Evolutionary conservation across 1,284 basidiomycete genomes (phyloP), one percentile per base, ranked within the genome.

Genomic region (Marasmius fiardii): DNA sequence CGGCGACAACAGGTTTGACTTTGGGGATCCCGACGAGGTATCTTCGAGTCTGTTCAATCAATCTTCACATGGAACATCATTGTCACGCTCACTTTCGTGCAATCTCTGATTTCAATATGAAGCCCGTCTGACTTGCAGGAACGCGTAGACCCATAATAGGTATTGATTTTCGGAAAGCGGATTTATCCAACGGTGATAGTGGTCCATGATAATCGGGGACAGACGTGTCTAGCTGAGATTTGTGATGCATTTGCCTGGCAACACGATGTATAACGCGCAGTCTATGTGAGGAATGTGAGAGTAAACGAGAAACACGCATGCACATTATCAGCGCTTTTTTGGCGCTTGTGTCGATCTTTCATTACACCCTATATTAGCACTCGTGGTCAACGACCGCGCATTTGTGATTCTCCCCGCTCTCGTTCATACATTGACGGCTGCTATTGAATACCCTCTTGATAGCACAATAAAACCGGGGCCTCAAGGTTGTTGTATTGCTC

Each of bases 91-190:
- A 92, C 90, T 77, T 78, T 71, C 74, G 80, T 65, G 91, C 66
- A 18, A 71, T 69, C 26, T 75, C 73, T 35, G 85, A 75, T 61
- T 79, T 85, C 55, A 88, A 66, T 28, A 93, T 63, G 3, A 66
- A 63, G 4, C 81, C 80, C 1, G 87, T 81, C 62, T 80, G 79
- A 14, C 69, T 69, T 2, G 85, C 80, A 28, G 83, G 77, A 11
- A 92, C 76, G 24, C 83, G 78, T 4, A 79, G 84, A 7, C 86
- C 89, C 26, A 95, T 74, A 4, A 93, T 75, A 14, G 81, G 74
- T 1, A 94, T 62, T 0, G 76, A 74, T 68, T 84, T 85, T 14
- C 68, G 74, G 65, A 95, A 95, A 14, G 76, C 77, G 54, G 69
- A 64, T 56, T 79, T 82, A 73, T 94, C 84, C 20, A 95, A 71